A percentile compares a stretch with the other conserved stretches of the same genome.
Conservation (phyloP, 2,329 filamentous ascomycete genomes). For the Pseudogymnoascus sp. region DNA sequence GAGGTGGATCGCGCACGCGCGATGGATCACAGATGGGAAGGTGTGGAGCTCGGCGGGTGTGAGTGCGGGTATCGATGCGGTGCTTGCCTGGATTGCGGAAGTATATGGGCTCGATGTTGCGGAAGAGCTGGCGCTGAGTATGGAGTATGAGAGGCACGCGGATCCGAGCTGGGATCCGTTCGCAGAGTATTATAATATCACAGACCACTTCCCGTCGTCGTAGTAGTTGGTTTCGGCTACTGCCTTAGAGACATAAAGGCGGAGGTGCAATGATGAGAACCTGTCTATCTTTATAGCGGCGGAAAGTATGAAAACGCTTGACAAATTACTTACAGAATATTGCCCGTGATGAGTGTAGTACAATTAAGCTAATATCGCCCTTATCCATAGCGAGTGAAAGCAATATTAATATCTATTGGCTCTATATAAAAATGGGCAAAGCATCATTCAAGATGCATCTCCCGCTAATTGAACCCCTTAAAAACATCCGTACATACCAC, state of each 20-base stretch:
- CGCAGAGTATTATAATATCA: conserved; percentile 29
- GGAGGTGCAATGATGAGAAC: neutral
- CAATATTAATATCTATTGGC: neutral
- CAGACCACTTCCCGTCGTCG: neutral
- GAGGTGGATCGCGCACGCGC: conserved; percentile 40
- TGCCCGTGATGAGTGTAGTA: neutral
- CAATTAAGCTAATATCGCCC: neutral
- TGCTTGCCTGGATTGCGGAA: neutral
- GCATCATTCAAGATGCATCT: neutral
- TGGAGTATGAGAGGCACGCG: conserved; percentile 26
- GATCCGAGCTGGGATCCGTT: conserved; percentile 48
- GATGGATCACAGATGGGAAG: conserved; percentile 46
- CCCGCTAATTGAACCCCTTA: conserved; percentile 23
- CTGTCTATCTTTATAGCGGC: neutral
- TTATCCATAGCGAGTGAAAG: neutral
- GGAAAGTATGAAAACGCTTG: too few species aligned
- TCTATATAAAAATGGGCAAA: neutral
- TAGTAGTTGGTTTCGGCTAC: neutral
- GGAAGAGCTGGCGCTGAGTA: neutral
- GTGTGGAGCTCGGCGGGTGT: conserved; percentile 48
- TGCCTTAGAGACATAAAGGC: neutral
- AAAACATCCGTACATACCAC: conserved; percentile 28
- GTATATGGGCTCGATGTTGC: neutral
- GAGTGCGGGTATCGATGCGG: conserved; percentile 35
- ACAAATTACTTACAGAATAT: neutral